A percentile compares a stretch with the other conserved stretches of the same genome.
Evolutionary conservation across 1,284 basidiomycete species (phyloP).

Genomic region (Ceratobasidium sp.): DNA sequence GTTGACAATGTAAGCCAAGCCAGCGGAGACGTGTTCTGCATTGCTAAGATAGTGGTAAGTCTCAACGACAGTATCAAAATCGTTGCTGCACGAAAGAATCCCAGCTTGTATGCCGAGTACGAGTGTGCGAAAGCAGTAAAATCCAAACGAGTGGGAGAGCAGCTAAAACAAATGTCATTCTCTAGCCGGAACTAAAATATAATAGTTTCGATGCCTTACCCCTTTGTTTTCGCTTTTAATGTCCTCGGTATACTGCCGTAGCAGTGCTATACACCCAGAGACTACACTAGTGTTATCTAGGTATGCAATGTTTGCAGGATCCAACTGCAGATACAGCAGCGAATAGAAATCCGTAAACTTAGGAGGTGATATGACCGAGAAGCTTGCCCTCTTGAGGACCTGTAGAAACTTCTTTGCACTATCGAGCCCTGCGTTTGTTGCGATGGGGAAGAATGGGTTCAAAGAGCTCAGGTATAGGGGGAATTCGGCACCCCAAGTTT

Average conservation of each 20-base stretch:
- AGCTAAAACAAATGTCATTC: not conserved
- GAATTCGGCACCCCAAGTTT: not conserved
- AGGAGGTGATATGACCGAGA: not conserved
- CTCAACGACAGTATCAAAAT: not conserved
- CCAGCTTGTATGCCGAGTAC: not conserved
- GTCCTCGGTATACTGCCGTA: not conserved
- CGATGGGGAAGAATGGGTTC: not conserved
- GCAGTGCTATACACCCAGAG: not conserved
- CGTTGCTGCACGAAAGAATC: not conserved
- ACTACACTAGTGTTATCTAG: not conserved
- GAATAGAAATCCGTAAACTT: not conserved
- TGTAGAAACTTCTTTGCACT: not conserved
- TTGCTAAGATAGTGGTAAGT: no score
- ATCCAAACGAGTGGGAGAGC: not conserved
- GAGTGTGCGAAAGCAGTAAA: constrained; percentile 3
- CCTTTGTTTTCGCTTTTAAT: not conserved
- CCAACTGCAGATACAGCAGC: not conserved
- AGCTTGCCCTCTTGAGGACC: not conserved
- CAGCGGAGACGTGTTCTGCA: not conserved
- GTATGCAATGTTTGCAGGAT: not conserved
- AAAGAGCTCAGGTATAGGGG: not conserved
- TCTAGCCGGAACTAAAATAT: no score
- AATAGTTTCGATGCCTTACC: no score
- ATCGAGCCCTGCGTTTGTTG: not conserved
- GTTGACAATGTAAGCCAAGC: not conserved